Evolutionary conservation across 108 stramenopile species (phyloP), one percentile per base, ranked within the genome.

Genomic region (Nannochloropsis granulata): DNA sequence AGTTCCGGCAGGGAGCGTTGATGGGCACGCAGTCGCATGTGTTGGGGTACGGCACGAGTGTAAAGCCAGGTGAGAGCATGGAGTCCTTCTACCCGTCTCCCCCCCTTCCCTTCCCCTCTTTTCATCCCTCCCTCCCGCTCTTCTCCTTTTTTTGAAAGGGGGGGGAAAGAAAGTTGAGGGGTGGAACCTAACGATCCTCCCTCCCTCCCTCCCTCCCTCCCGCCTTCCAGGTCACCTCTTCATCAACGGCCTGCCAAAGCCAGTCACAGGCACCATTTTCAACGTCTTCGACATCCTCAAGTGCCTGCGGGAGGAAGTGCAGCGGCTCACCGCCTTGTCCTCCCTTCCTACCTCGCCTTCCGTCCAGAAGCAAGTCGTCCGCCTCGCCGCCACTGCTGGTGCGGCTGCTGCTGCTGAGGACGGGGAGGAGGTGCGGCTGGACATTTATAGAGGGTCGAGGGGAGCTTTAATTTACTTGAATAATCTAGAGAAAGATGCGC

Each of bases 401-500:
- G 21, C n/a, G 21, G 21, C n/a, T 16, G 56, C 56, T 71, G 21
- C 16, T n/a, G 56, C 56, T n/a, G 5, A 16, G 56, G 56, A 71
- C 21, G 56, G 56, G 56, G 21, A 71, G 13, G 26, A 12, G 23
- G 43, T 45, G 25, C 79, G 83, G 19, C 83, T 88, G 19, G 91
- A 89, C 84, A 12, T 89, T n/a, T 46, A 80, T 3, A 12, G 24
- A 24, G 86, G 83, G 23, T 46, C 82, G n/a, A 85, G 82, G 23
- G 44, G 43, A 34, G 86, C 56, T 42, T 71, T 92, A 43, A 23
- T 79, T 23, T 92, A 85, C 80, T 83, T 92, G n/a, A 92, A 92
- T 87, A 87, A 92, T 81, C 44, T 92, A 12, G 92, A 92, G 90
- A 82, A 46, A 24, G 92, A 92, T 44, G 43, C 44, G 10, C 25